Base-by-base conservation (phyloP, 768 basidiomycete genomes). In the Psilocybe sp. region DNA sequence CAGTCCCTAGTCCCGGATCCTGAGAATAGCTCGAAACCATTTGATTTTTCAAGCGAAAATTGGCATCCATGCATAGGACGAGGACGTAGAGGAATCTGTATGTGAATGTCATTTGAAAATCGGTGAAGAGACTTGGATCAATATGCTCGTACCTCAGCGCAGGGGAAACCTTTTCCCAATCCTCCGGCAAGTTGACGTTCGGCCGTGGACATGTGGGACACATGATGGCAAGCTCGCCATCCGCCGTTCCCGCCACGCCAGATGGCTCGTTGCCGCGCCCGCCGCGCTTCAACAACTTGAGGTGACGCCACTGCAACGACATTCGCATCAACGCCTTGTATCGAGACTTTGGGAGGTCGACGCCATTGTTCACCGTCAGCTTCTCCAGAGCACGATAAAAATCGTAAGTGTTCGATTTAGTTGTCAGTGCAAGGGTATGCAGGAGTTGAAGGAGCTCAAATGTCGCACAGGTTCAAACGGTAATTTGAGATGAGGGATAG, bases 351-450 rank as follows among this genome's bases (percentile, higher is more conserved):
- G 46, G 1, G 45, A 50, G 1, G 58, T 32, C 0, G n/a, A n/a
- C n/a, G n/a, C 67, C 66, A 0, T 60, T 59, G 39, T 71, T 69
- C 32, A 71, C 55, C 1, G 60, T 66, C 12, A 46, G 31, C 1
- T 54, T 50, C 1, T 57, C 51, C 0, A 73, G 39, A 0, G 61
- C 42, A 4, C 40, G 49, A 47, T 68, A 71, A 50, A 57, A 73
- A 4, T 75, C 63, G 35, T 65, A 68, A 0, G 56, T 50, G 0
- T 64, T 64, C 0, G 57, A 28, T 45, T 74, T 72, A 3, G 67
- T 64, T 11, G 54, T 53, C 0, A 62, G 55, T 0, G 57, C 57
- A 1, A 66, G 55, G 2, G 58, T 15, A 15, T 69, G 63, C 38
- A 66, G 67, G 2, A 23, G 37, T 20, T 64, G 53, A 5, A 73